Conservation (phyloP, 1,139 yeast genomes). For the Saccharomyces hybrid region DNA sequence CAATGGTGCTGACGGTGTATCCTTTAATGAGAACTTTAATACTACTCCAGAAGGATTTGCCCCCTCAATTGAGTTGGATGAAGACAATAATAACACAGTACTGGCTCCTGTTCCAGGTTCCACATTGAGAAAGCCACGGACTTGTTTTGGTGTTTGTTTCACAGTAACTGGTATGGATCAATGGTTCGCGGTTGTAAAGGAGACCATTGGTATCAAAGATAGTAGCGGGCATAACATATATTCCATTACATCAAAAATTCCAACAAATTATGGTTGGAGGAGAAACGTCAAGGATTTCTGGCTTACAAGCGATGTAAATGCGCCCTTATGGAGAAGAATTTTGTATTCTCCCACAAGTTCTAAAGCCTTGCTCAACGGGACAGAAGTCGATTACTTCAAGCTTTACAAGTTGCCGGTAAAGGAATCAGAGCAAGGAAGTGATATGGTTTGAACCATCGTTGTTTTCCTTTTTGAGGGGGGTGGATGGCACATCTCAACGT, state of each 20-base stretch:
- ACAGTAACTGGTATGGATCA: slow-evolving; percentile 33
- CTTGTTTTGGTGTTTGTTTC: slow-evolving; percentile 11
- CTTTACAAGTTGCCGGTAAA: slow-evolving; percentile 45
- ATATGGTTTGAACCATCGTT: slow-evolving; percentile 4
- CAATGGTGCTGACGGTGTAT: slow-evolving; percentile 6
- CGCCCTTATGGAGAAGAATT: slow-evolving; percentile 39
- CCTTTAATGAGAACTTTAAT: slow-evolving; percentile 23
- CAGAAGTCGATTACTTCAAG: slow-evolving; percentile 53
- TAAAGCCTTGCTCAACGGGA: slow-evolving; percentile 53
- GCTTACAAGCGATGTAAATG: slow-evolving; percentile 42
- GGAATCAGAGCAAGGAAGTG: slow-evolving; percentile 2
- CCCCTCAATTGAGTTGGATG: slow-evolving; percentile 20
- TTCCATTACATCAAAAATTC: slow-evolving; percentile 23
- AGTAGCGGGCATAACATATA: neutral
- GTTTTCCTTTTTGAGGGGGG: neutral
- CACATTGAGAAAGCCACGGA: slow-evolving; percentile 11
- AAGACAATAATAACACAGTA: slow-evolving; percentile 12
- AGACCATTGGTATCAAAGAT: slow-evolving; percentile 18
- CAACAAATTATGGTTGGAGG: slow-evolving; percentile 51
- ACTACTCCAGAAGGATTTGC: slow-evolving; percentile 35
- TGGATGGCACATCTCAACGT: too few relatives aligned
- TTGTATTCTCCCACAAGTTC: slow-evolving; percentile 51
- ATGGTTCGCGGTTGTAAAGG: slow-evolving; percentile 27
- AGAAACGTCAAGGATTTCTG: slow-evolving; percentile 61
- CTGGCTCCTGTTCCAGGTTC: slow-evolving; percentile 6